A percentile compares a stretch with the other conserved stretches of the same genome.
phyloP scores from a whole-genome alignment of 805 yeast genomes.

The Candida quercuum region DNA sequence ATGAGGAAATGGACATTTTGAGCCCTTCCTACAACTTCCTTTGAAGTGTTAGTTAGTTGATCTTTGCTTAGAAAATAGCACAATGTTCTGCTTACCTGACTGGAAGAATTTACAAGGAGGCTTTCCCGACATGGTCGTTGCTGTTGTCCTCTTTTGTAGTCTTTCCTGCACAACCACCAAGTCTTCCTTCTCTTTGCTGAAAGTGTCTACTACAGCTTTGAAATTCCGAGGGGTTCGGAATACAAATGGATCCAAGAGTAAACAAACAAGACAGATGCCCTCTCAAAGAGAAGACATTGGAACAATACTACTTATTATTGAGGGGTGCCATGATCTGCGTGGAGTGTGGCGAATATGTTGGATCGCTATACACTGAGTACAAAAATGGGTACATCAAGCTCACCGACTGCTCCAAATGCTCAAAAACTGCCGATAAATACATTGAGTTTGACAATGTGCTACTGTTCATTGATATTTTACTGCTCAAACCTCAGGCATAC shows the following conservation, averaged over 20 bases:
- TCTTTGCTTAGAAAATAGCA: neutral
- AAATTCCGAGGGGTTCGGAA: too few species aligned
- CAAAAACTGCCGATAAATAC: conserved; percentile 78
- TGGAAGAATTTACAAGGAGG: conserved; percentile 40
- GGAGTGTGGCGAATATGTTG: conserved; percentile 70
- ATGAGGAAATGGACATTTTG: conserved; percentile 39
- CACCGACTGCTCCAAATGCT: conserved; percentile 70
- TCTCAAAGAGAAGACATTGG: too few species aligned
- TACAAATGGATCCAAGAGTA: too few species aligned
- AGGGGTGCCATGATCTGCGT: conserved; percentile 97
- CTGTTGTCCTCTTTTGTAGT: too few species aligned
- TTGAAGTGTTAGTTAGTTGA: conserved; percentile 1
- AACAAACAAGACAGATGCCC: too few species aligned
- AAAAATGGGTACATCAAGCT: conserved; percentile 75
- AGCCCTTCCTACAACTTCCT: conserved; percentile 37
- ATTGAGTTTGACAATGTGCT: conserved; percentile 86
- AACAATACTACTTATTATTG: too few species aligned
- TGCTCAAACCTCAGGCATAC: conserved; percentile 83
- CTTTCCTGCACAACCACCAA: too few species aligned
- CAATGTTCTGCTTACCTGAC: conserved; percentile 24
- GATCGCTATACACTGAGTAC: conserved; percentile 63
- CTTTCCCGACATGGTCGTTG: conserved; percentile 16
- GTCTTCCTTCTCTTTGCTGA: too few species aligned
- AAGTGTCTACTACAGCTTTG: too few species aligned
- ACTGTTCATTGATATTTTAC: conserved; percentile 73